Base-by-base conservation (phyloP, 2,329 filamentous ascomycete species). In the Monosporascus sp. region DNA sequence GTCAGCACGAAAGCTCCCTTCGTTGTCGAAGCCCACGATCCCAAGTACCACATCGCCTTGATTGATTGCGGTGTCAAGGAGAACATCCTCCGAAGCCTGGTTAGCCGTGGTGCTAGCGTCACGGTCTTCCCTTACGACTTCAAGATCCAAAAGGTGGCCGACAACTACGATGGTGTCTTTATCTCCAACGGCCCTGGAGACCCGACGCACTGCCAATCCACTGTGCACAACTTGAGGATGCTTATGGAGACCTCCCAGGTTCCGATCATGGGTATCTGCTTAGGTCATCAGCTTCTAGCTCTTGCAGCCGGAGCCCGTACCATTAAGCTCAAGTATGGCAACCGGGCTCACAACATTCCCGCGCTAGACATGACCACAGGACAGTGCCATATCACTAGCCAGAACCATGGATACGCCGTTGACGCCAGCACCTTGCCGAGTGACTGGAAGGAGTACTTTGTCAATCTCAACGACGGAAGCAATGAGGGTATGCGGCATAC, bases 31-130 rank as follows among this genome's bases (percentile, higher is more conserved):
- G 91, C 92, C 49, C 83, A 85, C 34, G 83, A 87, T 61, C 90
- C 93, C 58, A 84, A 88, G 66, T 86, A 90, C 70, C 94, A 99
- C 75, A 84, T 99, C 62, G 94, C 93, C 54, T 82, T 99, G 62
- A 88, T 99, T 69, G 94, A 99, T 75, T 99, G 94, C 68, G 94
- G 94, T 78, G 94, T 97, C 62, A 99, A 99, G 83, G 94, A 99
- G 83, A 99, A 99, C 79, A 99, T 99, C 65, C 85, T 99, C 55
- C 90, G 94, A 67, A 95, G 89, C 71, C 80, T 99, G 55, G 92
- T 97, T 67, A 86, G 83, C 73, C 91, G 94, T 59, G 94, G 94
- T 56, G 90, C 92, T 51, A 92, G 89, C 58, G 89, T 96, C 59
- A 97, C 94, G 41, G 89, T 90, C 65, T 95, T 99, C 79, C 94